Percentiles rank a stretch among this genome's conserved stretches.
phyloP scores from a whole-genome alignment of 2,329 filamentous ascomycete genomes.

The Aspergillus glaucus region DNA sequence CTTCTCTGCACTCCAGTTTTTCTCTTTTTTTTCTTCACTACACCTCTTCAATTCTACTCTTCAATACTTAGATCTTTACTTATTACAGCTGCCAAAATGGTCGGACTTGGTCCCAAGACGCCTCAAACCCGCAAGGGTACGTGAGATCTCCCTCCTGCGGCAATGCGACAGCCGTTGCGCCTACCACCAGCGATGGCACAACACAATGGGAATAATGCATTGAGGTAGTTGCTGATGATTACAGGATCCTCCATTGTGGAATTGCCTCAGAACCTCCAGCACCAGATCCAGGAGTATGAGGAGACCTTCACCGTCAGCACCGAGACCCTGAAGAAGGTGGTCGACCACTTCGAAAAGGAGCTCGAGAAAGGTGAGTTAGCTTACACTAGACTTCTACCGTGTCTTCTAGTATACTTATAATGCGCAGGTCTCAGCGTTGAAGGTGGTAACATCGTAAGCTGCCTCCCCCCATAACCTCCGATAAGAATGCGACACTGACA shows the following conservation, averaged over 20 bases:
- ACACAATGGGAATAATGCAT: too few species aligned
- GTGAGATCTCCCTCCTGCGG: slow-evolving; percentile 25
- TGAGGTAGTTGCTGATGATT: not conserved
- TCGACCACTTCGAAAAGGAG: slow-evolving; percentile 81
- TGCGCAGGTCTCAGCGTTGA: slow-evolving; percentile 68
- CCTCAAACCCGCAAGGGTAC: slow-evolving; percentile 68
- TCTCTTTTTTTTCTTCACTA: slow-evolving; percentile 1
- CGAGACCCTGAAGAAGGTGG: slow-evolving; percentile 80
- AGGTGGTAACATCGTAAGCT: slow-evolving; percentile 81
- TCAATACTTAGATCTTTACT: not conserved
- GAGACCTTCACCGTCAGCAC: slow-evolving; percentile 72
- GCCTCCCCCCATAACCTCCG: not conserved
- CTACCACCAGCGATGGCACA: too few species aligned
- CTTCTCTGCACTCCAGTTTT: slow-evolving; percentile 7
- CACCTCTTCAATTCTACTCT: not conserved
- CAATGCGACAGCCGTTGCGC: too few species aligned
- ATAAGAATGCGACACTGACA: slow-evolving; percentile 11
- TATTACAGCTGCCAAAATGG: slow-evolving; percentile 46
- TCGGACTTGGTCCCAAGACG: slow-evolving; percentile 57
- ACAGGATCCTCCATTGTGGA: slow-evolving; percentile 76
- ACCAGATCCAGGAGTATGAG: slow-evolving; percentile 78
- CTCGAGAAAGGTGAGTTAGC: slow-evolving; percentile 65
- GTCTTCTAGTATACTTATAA: not conserved
- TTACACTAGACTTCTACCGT: not conserved
- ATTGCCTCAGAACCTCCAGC: slow-evolving; percentile 74